phyloP scores from a whole-genome alignment of 495 filamentous ascomycete species.

The Parachaetomium inaequale region DNA sequence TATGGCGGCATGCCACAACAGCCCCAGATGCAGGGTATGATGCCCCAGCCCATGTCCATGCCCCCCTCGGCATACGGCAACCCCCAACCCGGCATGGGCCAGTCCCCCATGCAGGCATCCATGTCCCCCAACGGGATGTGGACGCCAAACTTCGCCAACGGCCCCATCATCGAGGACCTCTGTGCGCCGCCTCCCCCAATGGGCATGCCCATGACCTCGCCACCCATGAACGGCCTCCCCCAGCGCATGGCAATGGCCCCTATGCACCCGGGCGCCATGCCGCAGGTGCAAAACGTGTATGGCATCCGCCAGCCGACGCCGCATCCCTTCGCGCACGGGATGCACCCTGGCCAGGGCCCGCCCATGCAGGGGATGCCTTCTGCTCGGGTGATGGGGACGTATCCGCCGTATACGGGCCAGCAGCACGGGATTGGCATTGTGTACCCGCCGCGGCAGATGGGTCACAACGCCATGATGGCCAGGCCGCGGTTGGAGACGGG shows the following conservation, averaged over 20 bases:
- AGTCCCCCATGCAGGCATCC: constrained; percentile 13
- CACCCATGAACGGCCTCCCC: constrained; percentile 9
- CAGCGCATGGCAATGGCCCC: constrained; percentile 5
- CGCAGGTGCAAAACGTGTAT: constrained; percentile 19
- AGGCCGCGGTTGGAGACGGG: constrained; percentile 14
- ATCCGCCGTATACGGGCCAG: constrained; percentile 5
- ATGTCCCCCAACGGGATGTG: constrained; percentile 15
- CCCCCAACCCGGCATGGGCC: constrained; percentile 5
- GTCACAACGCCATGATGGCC: constrained; percentile 1
- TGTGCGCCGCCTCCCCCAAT: constrained; percentile 17
- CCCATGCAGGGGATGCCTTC: constrained; percentile 20
- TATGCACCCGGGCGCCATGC: constrained; percentile 15
- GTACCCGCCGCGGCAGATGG: background rate
- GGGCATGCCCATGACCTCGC: background rate
- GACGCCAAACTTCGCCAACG: constrained; percentile 18
- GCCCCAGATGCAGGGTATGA: constrained; percentile 10
- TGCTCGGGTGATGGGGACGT: background rate
- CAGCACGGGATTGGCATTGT: background rate
- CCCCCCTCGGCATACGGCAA: background rate
- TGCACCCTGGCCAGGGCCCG: constrained; percentile 18
- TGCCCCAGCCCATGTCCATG: constrained; percentile 5
- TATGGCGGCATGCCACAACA: constrained; percentile 5
- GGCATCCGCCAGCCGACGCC: constrained; percentile 15
- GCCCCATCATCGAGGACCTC: constrained; percentile 23
- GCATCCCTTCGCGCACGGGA: background rate